Percentiles rank a stretch among this genome's conserved stretches.
These are phyloP conservation scores for Talaromyces thailandensis DNA, from an alignment of 495 filamentous ascomycete genomes.

Conservation along the genomic window DNA sequence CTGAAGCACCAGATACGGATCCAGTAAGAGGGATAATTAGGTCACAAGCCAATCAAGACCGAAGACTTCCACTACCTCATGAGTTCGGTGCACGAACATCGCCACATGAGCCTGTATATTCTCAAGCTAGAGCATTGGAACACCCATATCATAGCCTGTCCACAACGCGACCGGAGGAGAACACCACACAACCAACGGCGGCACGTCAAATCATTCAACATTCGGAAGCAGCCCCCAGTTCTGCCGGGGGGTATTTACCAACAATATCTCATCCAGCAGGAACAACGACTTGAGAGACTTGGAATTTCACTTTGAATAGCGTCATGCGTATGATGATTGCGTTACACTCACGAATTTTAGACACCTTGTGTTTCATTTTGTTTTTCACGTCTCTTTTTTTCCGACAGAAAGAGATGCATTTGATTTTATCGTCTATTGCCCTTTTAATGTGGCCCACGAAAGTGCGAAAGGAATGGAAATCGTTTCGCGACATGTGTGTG, in stretches of 20 bases:
- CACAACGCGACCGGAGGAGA: background rate
- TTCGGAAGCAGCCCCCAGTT: background rate
- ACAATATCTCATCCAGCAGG: conserved; percentile 3
- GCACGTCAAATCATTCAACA: background rate
- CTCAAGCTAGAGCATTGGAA: background rate
- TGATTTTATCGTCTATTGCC: background rate
- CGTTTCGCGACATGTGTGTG: background rate
- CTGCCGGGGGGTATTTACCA: conserved; percentile 1
- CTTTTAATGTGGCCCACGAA: background rate
- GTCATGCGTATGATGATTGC: background rate
- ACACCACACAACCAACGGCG: background rate
- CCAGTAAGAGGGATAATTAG: conserved; percentile 6
- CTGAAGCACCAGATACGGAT: conserved; percentile 6
- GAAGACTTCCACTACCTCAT: conserved; percentile 5
- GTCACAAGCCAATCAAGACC: conserved; percentile 2
- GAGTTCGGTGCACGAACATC: conserved; percentile 1
- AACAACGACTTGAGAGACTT: background rate
- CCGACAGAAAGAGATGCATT: background rate
- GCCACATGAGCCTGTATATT: background rate
- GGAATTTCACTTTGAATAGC: background rate
- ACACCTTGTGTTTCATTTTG: background rate
- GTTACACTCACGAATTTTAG: background rate
- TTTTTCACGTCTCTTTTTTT: background rate
- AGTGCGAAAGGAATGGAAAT: background rate
- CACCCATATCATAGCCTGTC: background rate